Percentiles rank a stretch among this genome's conserved stretches.
Conservation (phyloP, 768 basidiomycete species). For the Chalciporus chontae region DNA sequence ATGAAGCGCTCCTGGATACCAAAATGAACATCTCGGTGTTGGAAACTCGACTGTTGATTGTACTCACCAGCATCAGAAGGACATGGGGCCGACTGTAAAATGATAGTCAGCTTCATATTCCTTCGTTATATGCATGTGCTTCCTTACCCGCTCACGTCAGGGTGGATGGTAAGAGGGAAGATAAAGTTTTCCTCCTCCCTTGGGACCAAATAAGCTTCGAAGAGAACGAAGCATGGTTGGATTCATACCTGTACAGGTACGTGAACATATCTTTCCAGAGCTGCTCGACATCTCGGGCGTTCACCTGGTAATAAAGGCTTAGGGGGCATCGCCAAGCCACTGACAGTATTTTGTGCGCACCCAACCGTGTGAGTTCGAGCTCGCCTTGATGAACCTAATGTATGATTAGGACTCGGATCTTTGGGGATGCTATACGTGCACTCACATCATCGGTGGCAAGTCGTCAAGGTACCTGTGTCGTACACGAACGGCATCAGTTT, state of each 20-base stretch:
- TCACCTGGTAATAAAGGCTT: conserved; percentile 42
- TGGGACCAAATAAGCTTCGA: conserved; percentile 18
- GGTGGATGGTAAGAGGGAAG: conserved; percentile 78
- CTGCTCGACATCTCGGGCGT: conserved; percentile 59
- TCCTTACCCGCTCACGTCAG: conserved; percentile 66
- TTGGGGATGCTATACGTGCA: neutral
- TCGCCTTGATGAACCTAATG: conserved; percentile 64
- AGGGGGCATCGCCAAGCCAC: neutral
- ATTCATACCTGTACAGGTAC: conserved; percentile 54
- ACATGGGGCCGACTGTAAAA: conserved; percentile 58
- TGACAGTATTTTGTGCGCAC: conserved; percentile 30
- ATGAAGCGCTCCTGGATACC: conserved; percentile 59
- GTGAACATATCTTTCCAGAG: conserved; percentile 76
- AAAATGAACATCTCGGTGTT: neutral
- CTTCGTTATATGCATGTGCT: neutral
- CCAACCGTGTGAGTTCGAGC: conserved; percentile 70
- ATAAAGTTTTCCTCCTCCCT: conserved; percentile 63
- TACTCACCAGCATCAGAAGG: conserved; percentile 62
- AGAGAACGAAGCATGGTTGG: neutral
- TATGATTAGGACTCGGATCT: neutral
- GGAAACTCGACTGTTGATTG: neutral
- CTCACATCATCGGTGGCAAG: conserved; percentile 70
- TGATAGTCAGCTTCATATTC: conserved; percentile 2
- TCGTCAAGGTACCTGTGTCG: conserved; percentile 62
- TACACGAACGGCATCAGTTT: neutral